Base-by-base conservation (phyloP, 108 stramenopile species). In the Chaetoceros muelleri region DNA sequence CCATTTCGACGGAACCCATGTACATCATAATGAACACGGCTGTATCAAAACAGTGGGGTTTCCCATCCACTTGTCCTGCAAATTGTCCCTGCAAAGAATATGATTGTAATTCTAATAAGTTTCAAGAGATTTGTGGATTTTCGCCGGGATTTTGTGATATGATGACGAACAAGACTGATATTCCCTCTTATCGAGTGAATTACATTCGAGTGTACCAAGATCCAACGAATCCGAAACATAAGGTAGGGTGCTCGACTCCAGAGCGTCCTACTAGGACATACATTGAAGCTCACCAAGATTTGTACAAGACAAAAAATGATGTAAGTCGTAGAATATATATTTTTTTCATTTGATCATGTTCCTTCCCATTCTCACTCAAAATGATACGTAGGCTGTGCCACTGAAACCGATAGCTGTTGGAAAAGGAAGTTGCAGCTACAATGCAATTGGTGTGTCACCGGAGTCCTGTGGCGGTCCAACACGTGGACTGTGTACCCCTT, bases 1-100 rank as follows among this genome's bases (percentile, higher is more conserved):
- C 90, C 67, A 91, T 98, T 52, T 94, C 94, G 16, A 65, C 75
- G 26, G 97, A 98, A 67, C 97, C 97, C 7, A 83, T 68, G 63
- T 96, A 95, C 69, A 69, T 98, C 48, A 24, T 98, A 1, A 56
- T 96, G 56, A 98, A 98, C 66, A 98, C 95, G 10, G 97, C 97
- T 0, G 67, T 98, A 20, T 93, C 89, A 44, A 71, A 62, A 7
- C 84, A 87, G 46, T 98, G 97, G 97, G 97, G 95, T 44, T 92
- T 88, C 58, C 90, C 90, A 24, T 8, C 46, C 19, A 62, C 82
- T 50, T 85, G 90, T 47, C 86, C 90, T 1, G 61, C 52, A 28
- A 72, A 66, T 28, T 93, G 91, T 55, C 68, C 77, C 5, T 93
- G 94, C 67, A 63, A 87, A 24, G 73, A 77, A 53, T 95, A 76